Conservation (phyloP, 345 rosid species). For the Aquilaria malaccensis region DNA sequence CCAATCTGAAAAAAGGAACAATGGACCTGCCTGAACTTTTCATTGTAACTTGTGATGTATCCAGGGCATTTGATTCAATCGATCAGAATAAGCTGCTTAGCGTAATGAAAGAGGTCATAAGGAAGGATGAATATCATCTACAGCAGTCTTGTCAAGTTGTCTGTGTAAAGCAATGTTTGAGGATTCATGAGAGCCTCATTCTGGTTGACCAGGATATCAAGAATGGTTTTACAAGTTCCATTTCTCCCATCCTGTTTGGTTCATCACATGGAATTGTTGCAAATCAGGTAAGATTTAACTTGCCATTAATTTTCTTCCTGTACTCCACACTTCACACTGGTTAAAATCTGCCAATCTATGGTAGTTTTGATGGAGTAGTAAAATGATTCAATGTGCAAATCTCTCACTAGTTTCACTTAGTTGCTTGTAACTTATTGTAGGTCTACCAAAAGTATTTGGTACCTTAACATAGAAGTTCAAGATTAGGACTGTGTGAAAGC, state of each 20-base stretch:
- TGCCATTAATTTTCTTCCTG: too few species aligned
- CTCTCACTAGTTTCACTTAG: too few species aligned
- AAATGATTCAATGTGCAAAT: too few species aligned
- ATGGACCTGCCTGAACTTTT: constrained; percentile 37
- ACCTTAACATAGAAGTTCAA: too few species aligned
- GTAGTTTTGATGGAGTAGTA: too few species aligned
- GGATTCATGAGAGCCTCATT: constrained; percentile 32
- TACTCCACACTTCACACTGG: too few species aligned
- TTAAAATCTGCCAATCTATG: too few species aligned
- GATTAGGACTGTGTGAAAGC: too few species aligned
- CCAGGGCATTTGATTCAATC: constrained; percentile 79
- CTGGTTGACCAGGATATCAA: constrained; percentile 19
- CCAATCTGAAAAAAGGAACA: constrained; percentile 41
- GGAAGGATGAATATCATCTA: constrained; percentile 39
- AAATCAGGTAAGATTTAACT: constrained; percentile 41
- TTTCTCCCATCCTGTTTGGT: constrained; percentile 31
- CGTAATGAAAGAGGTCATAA: constrained; percentile 43
- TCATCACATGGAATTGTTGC: constrained; percentile 40
- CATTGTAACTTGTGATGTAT: constrained; percentile 73
- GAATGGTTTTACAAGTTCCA: constrained; percentile 22
- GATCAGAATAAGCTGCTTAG: constrained; percentile 58
- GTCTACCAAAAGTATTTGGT: too few species aligned
- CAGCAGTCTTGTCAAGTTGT: constrained; percentile 40
- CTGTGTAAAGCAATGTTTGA: constrained; percentile 34
- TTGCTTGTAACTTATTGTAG: too few species aligned